phyloP scores from a whole-genome alignment of 495 filamentous ascomycete species.

The Aspergillus homomorphus region DNA sequence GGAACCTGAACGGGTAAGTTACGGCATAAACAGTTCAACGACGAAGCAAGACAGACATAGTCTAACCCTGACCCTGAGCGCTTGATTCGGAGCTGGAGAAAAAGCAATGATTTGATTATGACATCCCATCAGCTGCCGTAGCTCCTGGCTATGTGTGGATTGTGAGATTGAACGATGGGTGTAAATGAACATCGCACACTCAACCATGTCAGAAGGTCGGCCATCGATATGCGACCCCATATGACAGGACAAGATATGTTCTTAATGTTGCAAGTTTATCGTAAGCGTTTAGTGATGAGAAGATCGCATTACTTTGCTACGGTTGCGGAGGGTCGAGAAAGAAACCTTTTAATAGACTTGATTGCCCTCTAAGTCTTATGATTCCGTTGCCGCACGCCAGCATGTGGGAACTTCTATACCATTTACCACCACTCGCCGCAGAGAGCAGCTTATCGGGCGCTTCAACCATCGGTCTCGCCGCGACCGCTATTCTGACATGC shows the following conservation, averaged over 20 bases:
- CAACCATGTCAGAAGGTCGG: not conserved
- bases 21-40: not conserved
- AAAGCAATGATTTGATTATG: slow-evolving; percentile 3
- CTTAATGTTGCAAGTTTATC: not conserved
- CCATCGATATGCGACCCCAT: not conserved
- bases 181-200: not conserved
- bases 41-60: not conserved
- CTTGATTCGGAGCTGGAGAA: not conserved
- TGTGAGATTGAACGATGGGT: not conserved
- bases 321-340: not conserved
- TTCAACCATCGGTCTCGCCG: slow-evolving; percentile 1
- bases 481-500: slow-evolving; percentile 16
- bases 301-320: not conserved
- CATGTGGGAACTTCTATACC: not conserved
- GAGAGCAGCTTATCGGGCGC: not conserved
- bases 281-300: too few relatives aligned
- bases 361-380: not conserved
- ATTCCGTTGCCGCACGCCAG: not conserved
- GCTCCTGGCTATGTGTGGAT: not conserved
- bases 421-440: not conserved
- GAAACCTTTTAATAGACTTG: not conserved
- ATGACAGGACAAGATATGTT: not conserved
- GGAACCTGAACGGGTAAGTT: not conserved
- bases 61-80: not conserved
- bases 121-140: not conserved